Evolutionary conservation across 164 flowering plant species (phyloP).

Genomic region (Euptelea pleiosperma): DNA sequence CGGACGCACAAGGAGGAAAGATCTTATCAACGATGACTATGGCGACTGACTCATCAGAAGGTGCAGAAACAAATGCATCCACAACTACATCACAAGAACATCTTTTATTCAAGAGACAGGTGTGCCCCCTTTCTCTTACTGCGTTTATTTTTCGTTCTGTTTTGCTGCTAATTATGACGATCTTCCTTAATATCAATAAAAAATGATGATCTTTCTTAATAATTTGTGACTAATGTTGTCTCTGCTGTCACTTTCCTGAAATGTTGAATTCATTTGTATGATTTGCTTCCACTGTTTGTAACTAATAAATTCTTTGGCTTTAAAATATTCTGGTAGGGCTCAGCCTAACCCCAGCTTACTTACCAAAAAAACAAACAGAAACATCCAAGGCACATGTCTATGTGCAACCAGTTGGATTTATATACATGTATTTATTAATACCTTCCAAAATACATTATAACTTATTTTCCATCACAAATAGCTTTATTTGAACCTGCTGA

Average conservation of each 20-base stretch:
- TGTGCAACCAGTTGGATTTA: too few species aligned
- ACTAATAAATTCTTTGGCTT: too few species aligned
- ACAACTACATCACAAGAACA: conserved; percentile 24
- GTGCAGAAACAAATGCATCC: conserved; percentile 26
- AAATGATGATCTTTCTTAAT: not conserved
- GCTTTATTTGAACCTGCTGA: too few species aligned
- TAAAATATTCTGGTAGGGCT: too few species aligned
- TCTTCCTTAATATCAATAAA: too few species aligned
- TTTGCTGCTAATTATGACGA: not conserved
- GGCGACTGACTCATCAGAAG: conserved; percentile 32
- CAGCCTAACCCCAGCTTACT: too few species aligned
- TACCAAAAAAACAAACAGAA: too few species aligned
- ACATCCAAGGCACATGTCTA: too few species aligned
- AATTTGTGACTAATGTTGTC: conserved; percentile 2
- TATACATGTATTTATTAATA: too few species aligned
- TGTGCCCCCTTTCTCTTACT: conserved; percentile 15
- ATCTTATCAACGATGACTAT: conserved; percentile 64
- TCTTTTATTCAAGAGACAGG: conserved; percentile 51
- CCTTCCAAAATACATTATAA: too few species aligned
- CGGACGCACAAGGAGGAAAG: conserved; percentile 42
- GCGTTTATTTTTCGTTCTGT: not conserved
- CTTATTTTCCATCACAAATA: too few species aligned
- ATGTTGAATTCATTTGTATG: not conserved
- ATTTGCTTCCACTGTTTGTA: not conserved
- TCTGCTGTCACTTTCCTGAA: not conserved